Evolutionary conservation across 192 early-diverging fungal genomes (phyloP), one percentile per base, ranked within the genome.

Genomic region (Podila minutissima): DNA sequence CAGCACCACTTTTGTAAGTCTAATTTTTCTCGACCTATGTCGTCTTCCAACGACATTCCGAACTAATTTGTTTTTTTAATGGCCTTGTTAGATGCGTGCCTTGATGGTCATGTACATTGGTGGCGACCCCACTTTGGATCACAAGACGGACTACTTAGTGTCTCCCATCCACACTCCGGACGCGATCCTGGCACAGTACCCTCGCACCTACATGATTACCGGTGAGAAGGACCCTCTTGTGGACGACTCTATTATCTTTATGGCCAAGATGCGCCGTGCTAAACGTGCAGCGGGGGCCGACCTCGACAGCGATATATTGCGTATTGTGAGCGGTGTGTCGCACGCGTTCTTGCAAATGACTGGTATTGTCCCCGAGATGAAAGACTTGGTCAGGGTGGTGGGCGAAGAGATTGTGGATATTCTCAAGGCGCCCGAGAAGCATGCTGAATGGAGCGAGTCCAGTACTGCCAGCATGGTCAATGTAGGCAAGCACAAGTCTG

Each of bases 211-310:
- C 76, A 90, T 98, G 60, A 88, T 99, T 61, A 94, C 93, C 69
- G 97, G 97, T 50, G 97, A 98, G 71, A 97, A 97, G 74, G 97
- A 99, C 77, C 97, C 97, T 4, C 89, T 99, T 50, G 95, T 99
- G 6, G 97, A 99, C 83, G 97, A 99, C 83, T 96, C 97, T 4
- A 92, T 98, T 24, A 83, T 99, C 20, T 93, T 98, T 83, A 95
- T 95, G 10, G 94, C 91, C 11, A 91, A 95, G 15, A 83, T 99
- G 22, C 91, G 96, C 41, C 88, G 91, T 29, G 95, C 96, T 59
- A 98, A 97, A 78, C 81, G 87, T 15, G 62, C 66, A 5, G 71
- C 66, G 5, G 46, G 48, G 4, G 62, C 51, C 11, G 77, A 72
- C 53, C 29, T 72, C 3, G 66, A 68, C 38, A 79, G 69, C 59